phyloP scores from a whole-genome alignment of 805 yeast genomes.

The Candida nanaspora region DNA sequence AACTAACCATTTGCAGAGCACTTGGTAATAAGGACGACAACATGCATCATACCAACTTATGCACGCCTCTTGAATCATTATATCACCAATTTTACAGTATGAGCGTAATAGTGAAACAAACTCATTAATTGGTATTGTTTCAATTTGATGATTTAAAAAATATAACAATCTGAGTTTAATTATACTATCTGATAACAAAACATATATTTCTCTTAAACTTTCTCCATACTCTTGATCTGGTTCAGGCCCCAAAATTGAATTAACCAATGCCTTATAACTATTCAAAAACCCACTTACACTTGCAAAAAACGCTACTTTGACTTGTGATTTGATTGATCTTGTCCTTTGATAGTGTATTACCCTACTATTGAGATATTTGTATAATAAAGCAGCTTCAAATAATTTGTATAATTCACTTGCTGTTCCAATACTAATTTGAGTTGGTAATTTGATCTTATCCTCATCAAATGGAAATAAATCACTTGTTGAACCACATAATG shows the following conservation, averaged over 20 bases:
- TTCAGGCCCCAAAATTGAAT: conserved; percentile 23
- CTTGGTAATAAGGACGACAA: conserved; percentile 52
- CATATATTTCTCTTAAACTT: conserved; percentile 25
- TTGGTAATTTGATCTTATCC: conserved; percentile 38
- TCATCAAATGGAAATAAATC: conserved; percentile 40
- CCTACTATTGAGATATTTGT: conserved; percentile 33
- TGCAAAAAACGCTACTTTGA: conserved; percentile 55
- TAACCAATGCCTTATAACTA: conserved; percentile 29
- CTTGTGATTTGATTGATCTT: conserved; percentile 32
- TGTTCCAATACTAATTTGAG: conserved; percentile 45
- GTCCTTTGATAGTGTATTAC: conserved; percentile 22
- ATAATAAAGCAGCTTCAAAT: conserved; percentile 69
- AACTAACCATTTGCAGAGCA: conserved; percentile 59
- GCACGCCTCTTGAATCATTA: conserved; percentile 36
- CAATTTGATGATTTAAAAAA: conserved; percentile 31
- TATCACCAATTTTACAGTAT: conserved; percentile 60
- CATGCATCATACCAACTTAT: conserved; percentile 35
- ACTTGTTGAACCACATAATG: conserved; percentile 58
- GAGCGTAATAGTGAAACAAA: conserved; percentile 46
- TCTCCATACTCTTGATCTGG: conserved; percentile 21
- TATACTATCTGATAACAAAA: conserved; percentile 42
- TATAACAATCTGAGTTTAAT: conserved; percentile 51
- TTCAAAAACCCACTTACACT: conserved; percentile 31
- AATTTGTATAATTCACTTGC: conserved; percentile 48
- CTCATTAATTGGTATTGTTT: conserved; percentile 34